Conservation (phyloP, 805 yeast genomes). For the Candida loeiensis region DNA sequence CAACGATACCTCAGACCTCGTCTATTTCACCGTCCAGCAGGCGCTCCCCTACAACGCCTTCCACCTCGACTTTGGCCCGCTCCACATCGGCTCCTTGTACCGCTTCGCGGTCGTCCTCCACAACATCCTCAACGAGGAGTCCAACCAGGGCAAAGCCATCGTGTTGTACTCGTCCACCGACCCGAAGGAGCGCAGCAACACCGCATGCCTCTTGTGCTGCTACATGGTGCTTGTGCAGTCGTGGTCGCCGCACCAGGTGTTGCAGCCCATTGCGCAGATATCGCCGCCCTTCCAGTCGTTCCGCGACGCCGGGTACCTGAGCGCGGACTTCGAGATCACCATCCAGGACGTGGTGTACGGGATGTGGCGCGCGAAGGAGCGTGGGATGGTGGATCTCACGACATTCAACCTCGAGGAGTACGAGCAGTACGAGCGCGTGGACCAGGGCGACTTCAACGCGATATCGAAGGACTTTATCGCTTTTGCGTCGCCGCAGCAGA, state of each 20-base stretch:
- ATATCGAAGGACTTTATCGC: constrained; percentile 93
- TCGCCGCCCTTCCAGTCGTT: constrained; percentile 93
- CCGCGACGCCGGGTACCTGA: constrained; percentile 96
- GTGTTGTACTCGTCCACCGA: constrained; percentile 85
- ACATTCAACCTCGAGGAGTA: constrained; percentile 88
- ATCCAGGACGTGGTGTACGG: constrained; percentile 96
- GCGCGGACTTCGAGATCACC: constrained; percentile 89
- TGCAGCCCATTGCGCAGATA: constrained; percentile 89
- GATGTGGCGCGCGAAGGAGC: constrained; percentile 95
- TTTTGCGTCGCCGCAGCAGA: constrained; percentile 92
- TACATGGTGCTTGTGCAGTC: constrained; percentile 93
- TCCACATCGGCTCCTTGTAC: constrained; percentile 88
- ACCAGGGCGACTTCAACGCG: constrained; percentile 93
- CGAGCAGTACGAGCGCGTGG: constrained; percentile 92
- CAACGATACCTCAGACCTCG: constrained; percentile 66
- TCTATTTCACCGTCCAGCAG: constrained; percentile 89
- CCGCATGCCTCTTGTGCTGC: constrained; percentile 90
- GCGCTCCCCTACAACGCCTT: constrained; percentile 91
- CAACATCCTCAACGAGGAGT: constrained; percentile 81
- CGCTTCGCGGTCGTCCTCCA: constrained; percentile 94
- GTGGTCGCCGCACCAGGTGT: constrained; percentile 97
- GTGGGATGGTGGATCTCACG: constrained; percentile 82
- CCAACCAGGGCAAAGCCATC: constrained; percentile 81
- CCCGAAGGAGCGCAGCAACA: constrained; percentile 81
- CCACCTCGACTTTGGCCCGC: constrained; percentile 94